These are phyloP conservation scores for Biscogniauxia mediterranea DNA, from an alignment of 2,329 filamentous ascomycete genomes.

Conservation along the genomic window DNA sequence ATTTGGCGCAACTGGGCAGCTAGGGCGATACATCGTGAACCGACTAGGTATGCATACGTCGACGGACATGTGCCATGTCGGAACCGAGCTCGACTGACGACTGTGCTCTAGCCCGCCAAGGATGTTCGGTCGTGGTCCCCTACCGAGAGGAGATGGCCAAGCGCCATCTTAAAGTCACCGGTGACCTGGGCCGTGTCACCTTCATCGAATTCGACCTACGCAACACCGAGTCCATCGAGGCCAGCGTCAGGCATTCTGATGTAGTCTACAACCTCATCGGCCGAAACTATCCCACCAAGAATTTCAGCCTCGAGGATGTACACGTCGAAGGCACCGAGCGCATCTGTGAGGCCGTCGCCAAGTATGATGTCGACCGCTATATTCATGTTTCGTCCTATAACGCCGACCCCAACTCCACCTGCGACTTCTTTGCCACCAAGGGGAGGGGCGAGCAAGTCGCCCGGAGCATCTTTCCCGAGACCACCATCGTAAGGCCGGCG, in stretches of 20 bases:
- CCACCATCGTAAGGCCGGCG: conserved; percentile 91
- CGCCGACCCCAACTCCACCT: conserved; percentile 73
- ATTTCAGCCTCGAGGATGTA: conserved; percentile 90
- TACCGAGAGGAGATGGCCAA: conserved; percentile 98
- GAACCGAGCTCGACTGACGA: conserved; percentile 29
- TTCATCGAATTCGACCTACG: conserved; percentile 94
- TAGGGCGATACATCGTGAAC: conserved; percentile 97
- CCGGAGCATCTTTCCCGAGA: conserved; percentile 89
- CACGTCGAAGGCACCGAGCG: conserved; percentile 90
- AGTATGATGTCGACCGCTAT: conserved; percentile 96
- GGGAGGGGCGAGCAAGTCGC: conserved; percentile 79
- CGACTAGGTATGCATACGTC: conserved; percentile 61
- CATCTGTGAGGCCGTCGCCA: conserved; percentile 90
- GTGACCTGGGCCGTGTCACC: conserved; percentile 84
- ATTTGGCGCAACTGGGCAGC: conserved; percentile 93
- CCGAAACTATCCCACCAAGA: conserved; percentile 95
- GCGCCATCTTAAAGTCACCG: conserved; percentile 92
- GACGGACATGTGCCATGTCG: conserved; percentile 5
- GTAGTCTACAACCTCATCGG: conserved; percentile 96
- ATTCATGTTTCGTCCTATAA: conserved; percentile 97
- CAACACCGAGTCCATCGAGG: conserved; percentile 94
- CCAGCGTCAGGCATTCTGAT: conserved; percentile 94
- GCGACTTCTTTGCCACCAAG: conserved; percentile 93
- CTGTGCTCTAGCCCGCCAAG: conserved; percentile 68
- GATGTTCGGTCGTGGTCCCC: conserved; percentile 90